These are phyloP conservation scores for Beauveria pseudobassiana DNA, from an alignment of 2,329 filamentous ascomycete genomes.

Conservation along the genomic window DNA sequence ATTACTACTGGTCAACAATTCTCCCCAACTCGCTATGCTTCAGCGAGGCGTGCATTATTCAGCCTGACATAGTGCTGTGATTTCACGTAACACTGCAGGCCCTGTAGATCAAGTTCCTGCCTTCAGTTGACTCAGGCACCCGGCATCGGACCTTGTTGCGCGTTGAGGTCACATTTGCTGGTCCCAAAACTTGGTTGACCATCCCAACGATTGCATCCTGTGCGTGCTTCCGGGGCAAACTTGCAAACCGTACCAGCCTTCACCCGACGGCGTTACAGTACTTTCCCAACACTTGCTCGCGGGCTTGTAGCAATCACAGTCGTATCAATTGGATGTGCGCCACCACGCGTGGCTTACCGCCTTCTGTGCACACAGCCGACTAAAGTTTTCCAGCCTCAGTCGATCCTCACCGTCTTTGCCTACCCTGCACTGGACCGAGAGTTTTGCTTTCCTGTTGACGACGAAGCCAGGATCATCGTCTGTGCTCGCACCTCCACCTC, in stretches of 20 bases:
- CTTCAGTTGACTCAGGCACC: background rate
- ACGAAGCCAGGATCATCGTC: background rate
- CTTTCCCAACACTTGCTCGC: background rate
- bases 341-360: conserved; percentile 2
- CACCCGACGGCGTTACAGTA: background rate
- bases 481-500: background rate
- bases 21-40: background rate
- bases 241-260: background rate
- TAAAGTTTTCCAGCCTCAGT: background rate
- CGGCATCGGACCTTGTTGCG: background rate
- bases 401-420: background rate
- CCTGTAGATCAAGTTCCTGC: background rate
- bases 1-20: too few relatives aligned
- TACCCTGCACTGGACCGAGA: conserved; percentile 1
- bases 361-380: background rate
- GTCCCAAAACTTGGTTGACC: background rate
- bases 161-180: background rate
- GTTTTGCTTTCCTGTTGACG: too few relatives aligned
- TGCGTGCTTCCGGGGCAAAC: background rate
- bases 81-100: background rate
- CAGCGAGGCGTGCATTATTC: background rate
- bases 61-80: too few relatives aligned
- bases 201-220: background rate
- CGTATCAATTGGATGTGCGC: background rate
- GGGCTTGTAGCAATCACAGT: too few relatives aligned